Percentiles rank a stretch among this genome's conserved stretches.
These are phyloP conservation scores for Exophiala sp. DNA, from an alignment of 2,329 filamentous ascomycete genomes.

Conservation along the genomic window DNA sequence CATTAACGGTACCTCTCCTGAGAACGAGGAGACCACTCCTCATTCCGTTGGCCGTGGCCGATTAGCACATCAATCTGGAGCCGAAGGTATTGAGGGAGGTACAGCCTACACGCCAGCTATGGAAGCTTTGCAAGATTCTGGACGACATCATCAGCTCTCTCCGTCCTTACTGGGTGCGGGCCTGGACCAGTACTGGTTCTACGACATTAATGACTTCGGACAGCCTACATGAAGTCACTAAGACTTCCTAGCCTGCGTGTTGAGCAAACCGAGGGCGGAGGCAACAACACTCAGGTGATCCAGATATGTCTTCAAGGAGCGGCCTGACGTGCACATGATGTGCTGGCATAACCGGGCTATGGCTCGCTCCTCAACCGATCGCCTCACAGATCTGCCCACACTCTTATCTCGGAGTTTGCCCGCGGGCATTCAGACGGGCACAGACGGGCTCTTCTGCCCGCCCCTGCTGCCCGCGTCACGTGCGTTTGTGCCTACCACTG, in stretches of 20 bases:
- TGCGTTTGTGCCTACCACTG: neutral
- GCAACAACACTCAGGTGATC: neutral
- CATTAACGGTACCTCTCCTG: neutral
- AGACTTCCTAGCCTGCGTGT: too few species aligned
- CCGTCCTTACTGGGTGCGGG: neutral
- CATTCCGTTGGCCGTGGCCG: neutral
- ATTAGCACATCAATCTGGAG: neutral
- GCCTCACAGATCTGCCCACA: neutral
- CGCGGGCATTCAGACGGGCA: conserved; percentile 2
- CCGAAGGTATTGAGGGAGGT: neutral
- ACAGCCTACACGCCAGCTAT: neutral
- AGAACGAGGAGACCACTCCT: neutral
- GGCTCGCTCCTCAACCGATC: neutral
- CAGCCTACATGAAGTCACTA: neutral
- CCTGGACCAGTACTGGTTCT: conserved; percentile 2
- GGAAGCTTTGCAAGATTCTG: neutral
- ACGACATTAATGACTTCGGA: conserved; percentile 3
- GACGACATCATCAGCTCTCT: neutral
- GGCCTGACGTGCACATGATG: neutral
- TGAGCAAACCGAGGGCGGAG: neutral
- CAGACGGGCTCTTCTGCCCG: neutral
- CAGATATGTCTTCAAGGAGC: neutral
- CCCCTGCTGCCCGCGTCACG: conserved; percentile 1
- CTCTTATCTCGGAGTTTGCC: conserved; percentile 2
- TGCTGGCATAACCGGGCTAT: neutral